phyloP scores from a whole-genome alignment of 306 rosid species.

The Cucurbita ficifolia region DNA sequence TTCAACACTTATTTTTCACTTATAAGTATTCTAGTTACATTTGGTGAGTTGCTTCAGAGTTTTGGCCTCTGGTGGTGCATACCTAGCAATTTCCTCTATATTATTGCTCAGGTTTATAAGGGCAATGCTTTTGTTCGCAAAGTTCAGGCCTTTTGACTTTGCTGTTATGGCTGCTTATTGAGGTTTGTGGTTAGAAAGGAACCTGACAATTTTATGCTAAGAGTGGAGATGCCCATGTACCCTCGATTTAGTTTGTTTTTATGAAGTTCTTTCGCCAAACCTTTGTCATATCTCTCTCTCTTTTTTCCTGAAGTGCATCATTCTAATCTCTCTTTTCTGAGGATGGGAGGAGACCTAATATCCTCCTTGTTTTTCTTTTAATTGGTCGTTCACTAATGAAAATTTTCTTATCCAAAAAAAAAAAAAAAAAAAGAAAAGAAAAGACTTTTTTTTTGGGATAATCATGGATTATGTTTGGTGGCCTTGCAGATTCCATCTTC shows the following conservation, averaged over 20 bases:
- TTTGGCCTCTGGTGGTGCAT: not conserved
- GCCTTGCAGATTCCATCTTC: slow-evolving; percentile 74
- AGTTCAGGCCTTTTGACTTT: not conserved
- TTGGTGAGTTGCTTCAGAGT: not conserved
- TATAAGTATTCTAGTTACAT: not conserved
- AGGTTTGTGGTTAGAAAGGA: not conserved
- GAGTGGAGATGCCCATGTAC: not conserved
- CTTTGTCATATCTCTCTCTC: not conserved
- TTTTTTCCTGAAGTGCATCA: not conserved
- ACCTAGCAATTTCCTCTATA: not conserved
- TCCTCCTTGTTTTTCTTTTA: not conserved
- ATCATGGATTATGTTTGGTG: slow-evolving; percentile 15
- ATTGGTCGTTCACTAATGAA: not conserved
- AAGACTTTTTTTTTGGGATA: slow-evolving; percentile 8
- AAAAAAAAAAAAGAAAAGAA: not conserved
- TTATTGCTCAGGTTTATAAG: not conserved
- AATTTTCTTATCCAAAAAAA: not conserved
- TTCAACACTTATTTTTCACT: not conserved
- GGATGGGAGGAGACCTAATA: not conserved
- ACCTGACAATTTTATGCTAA: not conserved
- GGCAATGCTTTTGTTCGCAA: not conserved
- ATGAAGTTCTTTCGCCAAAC: not conserved
- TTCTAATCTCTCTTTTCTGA: not conserved
- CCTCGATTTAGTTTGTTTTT: not conserved
- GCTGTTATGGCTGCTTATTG: not conserved